These are phyloP conservation scores for Apiotrichum porosum DNA, from an alignment of 1,284 basidiomycete genomes.

Conservation along the genomic window DNA sequence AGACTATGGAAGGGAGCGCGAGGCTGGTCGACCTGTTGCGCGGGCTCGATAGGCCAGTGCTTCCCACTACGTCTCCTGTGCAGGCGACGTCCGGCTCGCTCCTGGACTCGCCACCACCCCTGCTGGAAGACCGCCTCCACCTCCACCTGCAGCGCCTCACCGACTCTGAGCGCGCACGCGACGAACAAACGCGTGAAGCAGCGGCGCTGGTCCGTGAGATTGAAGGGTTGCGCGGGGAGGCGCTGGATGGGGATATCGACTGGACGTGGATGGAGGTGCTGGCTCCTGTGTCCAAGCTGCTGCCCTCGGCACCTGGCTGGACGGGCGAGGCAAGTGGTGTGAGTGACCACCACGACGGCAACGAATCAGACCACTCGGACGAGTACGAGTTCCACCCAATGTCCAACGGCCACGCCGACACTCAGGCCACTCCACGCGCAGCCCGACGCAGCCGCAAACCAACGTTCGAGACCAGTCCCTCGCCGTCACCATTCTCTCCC, in stretches of 20 bases:
- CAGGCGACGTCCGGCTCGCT: neutral
- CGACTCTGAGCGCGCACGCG: slow-evolving; percentile 13
- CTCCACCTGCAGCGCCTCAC: slow-evolving; percentile 2
- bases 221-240: slow-evolving; percentile 1
- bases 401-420: no score
- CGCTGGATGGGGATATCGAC: neutral
- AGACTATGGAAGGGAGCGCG: no score
- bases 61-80: neutral
- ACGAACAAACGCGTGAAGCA: slow-evolving; percentile 12
- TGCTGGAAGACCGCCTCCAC: slow-evolving; percentile 9
- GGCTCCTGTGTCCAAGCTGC: neutral
- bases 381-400: no score
- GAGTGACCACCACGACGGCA: neutral
- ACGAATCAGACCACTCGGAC: no score
- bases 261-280: neutral
- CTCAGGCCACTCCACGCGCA: neutral
- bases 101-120: neutral
- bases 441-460: neutral
- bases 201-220: slow-evolving; percentile 10
- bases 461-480: neutral
- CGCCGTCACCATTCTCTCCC: no score
- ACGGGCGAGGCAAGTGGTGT: neutral
- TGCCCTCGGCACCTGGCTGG: neutral
- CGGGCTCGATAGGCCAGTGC: no score
- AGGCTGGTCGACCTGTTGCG: no score